Evolutionary conservation across 768 basidiomycete species (phyloP).

Genomic region (Kwoniella mangroviensis): DNA sequence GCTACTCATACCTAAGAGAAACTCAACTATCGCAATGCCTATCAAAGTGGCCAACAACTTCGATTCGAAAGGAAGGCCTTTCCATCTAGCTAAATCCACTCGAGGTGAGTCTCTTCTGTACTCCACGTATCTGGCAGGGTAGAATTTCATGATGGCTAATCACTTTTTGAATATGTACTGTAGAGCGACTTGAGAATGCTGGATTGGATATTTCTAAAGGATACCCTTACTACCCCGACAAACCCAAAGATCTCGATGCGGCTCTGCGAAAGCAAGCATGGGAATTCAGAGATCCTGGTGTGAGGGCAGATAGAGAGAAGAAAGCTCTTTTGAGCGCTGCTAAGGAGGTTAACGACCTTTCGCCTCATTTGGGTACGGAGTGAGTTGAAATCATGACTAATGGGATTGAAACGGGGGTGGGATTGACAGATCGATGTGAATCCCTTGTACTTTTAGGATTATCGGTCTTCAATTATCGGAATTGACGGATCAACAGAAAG

Average conservation of each 20-base stretch:
- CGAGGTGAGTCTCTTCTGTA: conserved; percentile 9
- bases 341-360: conserved; percentile 69
- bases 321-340: conserved; percentile 69
- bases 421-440: neutral
- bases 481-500: conserved; percentile 70
- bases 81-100: conserved; percentile 19
- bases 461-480: conserved; percentile 72
- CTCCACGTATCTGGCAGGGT: neutral
- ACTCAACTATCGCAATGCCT: conserved; percentile 10
- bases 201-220: conserved; percentile 22
- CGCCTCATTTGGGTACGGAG: conserved; percentile 65
- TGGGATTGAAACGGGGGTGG: too few species aligned
- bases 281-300: conserved; percentile 65
- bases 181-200: conserved; percentile 19
- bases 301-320: conserved; percentile 70
- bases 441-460: conserved; percentile 51
- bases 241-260: conserved; percentile 18
- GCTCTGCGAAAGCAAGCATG: conserved; percentile 21
- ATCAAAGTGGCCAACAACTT: conserved; percentile 22
- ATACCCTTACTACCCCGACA: conserved; percentile 26
- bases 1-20: too few species aligned
- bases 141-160: too few species aligned
- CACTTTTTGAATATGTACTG: too few species aligned
- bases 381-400: neutral
- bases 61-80: conserved; percentile 18